Percentiles rank a stretch among this genome's conserved stretches.
Conservation (phyloP, 306 rosid species). For the Rosa rugosa region DNA sequence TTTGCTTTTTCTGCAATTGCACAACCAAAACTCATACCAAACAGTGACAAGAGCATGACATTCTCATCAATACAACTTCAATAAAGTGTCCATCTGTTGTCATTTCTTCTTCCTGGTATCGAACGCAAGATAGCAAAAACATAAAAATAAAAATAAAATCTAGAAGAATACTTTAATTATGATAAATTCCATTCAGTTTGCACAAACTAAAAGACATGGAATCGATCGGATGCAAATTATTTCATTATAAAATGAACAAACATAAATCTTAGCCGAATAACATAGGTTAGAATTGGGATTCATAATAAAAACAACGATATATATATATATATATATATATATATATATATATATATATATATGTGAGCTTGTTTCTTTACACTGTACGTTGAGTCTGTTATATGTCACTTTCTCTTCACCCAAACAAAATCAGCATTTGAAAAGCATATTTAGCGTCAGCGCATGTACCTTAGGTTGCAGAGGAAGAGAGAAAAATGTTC, state of each 20-base stretch:
- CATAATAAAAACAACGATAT: not conserved
- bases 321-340: too few species aligned
- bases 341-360: too few species aligned
- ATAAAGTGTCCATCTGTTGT: not conserved
- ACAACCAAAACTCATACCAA: not conserved
- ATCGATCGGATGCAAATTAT: not conserved
- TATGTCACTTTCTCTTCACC: not conserved
- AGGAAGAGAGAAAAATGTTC: not conserved
- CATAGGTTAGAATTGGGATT: not conserved
- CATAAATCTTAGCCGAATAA: too few species aligned
- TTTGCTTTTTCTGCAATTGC: not conserved
- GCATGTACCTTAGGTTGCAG: not conserved
- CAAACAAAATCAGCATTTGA: not conserved
- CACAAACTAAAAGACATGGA: not conserved
- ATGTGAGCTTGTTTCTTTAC: not conserved
- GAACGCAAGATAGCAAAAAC: slow-evolving; percentile 2
- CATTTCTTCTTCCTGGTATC: slow-evolving; percentile 21
- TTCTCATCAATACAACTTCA: slow-evolving; percentile 6
- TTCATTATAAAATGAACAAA: not conserved
- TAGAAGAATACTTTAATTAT: not conserved
- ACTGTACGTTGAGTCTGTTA: not conserved
- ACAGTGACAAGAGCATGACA: not conserved
- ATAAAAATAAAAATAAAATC: not conserved
- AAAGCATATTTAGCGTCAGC: not conserved
- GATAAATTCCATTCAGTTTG: not conserved